These are phyloP conservation scores for Globisporangium alternatum DNA, from an alignment of 352 stramenopile genomes.

Conservation along the genomic window DNA sequence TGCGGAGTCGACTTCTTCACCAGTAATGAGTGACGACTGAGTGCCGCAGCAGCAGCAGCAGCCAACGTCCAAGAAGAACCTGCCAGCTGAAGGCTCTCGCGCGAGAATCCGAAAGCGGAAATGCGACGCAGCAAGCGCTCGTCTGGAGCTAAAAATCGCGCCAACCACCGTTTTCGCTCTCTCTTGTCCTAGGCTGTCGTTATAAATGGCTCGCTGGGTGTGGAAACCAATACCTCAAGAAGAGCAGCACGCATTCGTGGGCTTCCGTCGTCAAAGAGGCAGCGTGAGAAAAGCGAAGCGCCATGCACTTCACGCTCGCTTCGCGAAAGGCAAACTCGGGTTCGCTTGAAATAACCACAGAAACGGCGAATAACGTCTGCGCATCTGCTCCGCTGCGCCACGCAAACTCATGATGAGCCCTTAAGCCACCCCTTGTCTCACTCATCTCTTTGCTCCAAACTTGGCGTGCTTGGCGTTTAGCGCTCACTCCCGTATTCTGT, in stretches of 20 bases:
- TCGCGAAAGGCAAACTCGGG: not conserved
- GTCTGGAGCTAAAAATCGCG: constrained; percentile 4
- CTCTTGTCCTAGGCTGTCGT: not conserved
- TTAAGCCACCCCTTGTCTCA: not conserved
- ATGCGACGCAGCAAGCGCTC: constrained; percentile 1
- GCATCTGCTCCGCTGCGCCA: not conserved
- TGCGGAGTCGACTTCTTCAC: constrained; percentile 2
- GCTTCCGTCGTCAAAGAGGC: not conserved
- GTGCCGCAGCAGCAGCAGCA: not conserved
- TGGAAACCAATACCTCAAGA: not conserved
- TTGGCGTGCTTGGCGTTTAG: not conserved
- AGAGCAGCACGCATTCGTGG: too few relatives aligned
- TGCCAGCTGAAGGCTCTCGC: not conserved
- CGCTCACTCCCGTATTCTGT: constrained; percentile 4
- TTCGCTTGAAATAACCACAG: constrained; percentile 6
- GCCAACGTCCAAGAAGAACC: not conserved
- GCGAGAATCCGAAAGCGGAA: not conserved
- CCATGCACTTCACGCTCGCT: not conserved
- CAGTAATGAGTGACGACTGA: constrained; percentile 7
- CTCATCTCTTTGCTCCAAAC: not conserved
- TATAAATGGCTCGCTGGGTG: not conserved
- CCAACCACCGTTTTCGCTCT: constrained; percentile 1
- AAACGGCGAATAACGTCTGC: constrained; percentile 11
- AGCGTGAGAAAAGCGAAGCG: not conserved
- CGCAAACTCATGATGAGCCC: too few relatives aligned